Conservation (phyloP, 345 rosid genomes). For the Hibiscus mutabilis region DNA sequence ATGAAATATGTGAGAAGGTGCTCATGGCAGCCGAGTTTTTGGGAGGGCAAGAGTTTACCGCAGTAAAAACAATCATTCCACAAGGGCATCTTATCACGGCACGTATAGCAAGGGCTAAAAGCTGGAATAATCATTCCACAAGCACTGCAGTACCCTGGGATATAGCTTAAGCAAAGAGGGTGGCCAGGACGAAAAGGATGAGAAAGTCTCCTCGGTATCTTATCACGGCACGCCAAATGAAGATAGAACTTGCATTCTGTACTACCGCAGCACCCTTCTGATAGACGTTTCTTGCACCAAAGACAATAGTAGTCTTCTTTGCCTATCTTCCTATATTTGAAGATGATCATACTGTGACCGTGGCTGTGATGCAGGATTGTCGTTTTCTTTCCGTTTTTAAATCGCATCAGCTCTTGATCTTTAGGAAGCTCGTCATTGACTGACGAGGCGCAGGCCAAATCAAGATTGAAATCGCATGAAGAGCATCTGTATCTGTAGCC, state of each 20-base stretch:
- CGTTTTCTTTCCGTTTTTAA: neutral
- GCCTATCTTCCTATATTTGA: neutral
- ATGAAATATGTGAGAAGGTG: neutral
- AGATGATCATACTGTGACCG: neutral
- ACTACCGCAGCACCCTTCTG: neutral
- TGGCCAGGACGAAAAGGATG: too few species aligned
- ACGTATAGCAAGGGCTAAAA: accelerated
- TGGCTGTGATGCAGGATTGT: neutral
- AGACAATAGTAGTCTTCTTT: too few species aligned
- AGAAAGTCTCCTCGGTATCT: neutral
- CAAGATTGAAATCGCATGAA: too few species aligned
- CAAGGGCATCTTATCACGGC: too few species aligned
- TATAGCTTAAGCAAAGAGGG: neutral
- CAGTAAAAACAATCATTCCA: too few species aligned
- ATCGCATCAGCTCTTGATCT: neutral
- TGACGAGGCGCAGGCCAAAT: too few species aligned
- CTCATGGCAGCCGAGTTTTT: neutral
- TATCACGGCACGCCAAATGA: too few species aligned
- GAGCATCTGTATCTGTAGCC: neutral
- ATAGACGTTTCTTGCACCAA: too few species aligned
- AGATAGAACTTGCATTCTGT: accelerated
- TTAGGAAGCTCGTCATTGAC: too few species aligned
- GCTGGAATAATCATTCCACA: accelerated
- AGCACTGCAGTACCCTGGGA: neutral
- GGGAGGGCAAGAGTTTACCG: neutral